Percentiles rank a stretch among this genome's conserved stretches.
Evolutionary conservation across 2,329 filamentous ascomycete genomes (phyloP).

Genomic region (Claviceps capensis): DNA sequence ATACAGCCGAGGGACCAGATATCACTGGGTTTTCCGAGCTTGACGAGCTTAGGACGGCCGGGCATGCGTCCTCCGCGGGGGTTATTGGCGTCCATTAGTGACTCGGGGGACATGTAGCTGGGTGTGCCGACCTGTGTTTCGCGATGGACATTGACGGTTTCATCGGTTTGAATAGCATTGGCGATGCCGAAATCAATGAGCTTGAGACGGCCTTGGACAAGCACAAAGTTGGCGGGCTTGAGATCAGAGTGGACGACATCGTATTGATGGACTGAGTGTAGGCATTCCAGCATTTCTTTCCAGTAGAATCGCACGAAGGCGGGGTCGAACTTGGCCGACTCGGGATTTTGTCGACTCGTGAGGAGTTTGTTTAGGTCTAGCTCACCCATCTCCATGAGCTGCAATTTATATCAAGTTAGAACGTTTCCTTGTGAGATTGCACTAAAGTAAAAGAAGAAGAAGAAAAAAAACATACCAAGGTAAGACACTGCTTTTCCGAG

Average conservation of each 20-base stretch:
- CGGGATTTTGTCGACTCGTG: conserved; percentile 54
- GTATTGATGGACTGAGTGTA: conserved; percentile 73
- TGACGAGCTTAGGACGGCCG: conserved; percentile 63
- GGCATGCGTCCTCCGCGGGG: conserved; percentile 30
- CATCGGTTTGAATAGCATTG: conserved; percentile 87
- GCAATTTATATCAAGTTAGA: neutral
- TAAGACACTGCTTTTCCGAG: conserved; percentile 76
- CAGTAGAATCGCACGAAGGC: conserved; percentile 95
- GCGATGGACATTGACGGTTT: conserved; percentile 94
- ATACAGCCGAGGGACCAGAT: conserved; percentile 96
- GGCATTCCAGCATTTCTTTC: conserved; percentile 98
- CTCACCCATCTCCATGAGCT: conserved; percentile 97
- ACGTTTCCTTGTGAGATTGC: neutral
- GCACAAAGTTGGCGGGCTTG: conserved; percentile 92
- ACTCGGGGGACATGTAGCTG: conserved; percentile 98
- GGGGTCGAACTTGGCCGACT: conserved; percentile 66
- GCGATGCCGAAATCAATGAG: conserved; percentile 98
- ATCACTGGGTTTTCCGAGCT: conserved; percentile 88
- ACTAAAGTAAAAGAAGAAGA: neutral
- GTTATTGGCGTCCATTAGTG: conserved; percentile 74
- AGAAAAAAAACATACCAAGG: conserved; percentile 46
- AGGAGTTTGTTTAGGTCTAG: conserved; percentile 82
- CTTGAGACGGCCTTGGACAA: conserved; percentile 81
- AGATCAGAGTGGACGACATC: conserved; percentile 95
- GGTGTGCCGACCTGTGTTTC: conserved; percentile 92